A percentile compares a stretch with the other conserved stretches of the same genome.
phyloP scores from a whole-genome alignment of 176 grass and related monocot genomes.

The Panicum miliaceum region DNA sequence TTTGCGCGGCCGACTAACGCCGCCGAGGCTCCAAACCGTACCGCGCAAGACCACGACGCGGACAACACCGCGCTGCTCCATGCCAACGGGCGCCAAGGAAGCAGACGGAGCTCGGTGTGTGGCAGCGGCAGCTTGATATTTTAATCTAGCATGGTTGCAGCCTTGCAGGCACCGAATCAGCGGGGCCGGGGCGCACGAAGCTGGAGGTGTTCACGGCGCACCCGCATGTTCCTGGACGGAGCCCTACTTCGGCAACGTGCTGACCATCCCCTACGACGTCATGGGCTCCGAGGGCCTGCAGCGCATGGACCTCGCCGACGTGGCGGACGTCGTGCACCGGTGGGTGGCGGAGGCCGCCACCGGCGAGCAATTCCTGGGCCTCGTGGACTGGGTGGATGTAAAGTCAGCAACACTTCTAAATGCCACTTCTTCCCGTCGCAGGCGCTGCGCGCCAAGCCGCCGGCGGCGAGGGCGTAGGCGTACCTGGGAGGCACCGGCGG shows the following conservation, averaged over 20 bases:
- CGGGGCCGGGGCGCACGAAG: slow-evolving; percentile 50
- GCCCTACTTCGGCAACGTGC: slow-evolving; percentile 75
- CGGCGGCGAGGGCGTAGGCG: slow-evolving; percentile 50
- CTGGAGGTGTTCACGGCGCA: slow-evolving; percentile 70
- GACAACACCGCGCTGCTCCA: too few species aligned
- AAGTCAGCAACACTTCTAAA: too few species aligned
- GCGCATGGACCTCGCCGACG: slow-evolving; percentile 45
- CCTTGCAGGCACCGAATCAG: too few species aligned
- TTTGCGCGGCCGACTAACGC: too few species aligned
- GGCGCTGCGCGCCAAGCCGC: slow-evolving; percentile 47
- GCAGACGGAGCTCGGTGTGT: too few species aligned
- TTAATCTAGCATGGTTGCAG: too few species aligned
- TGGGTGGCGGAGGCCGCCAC: slow-evolving; percentile 56
- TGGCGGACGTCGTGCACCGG: slow-evolving; percentile 55
- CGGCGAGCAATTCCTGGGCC: slow-evolving; percentile 55
- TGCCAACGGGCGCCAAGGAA: too few species aligned
- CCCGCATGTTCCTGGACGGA: slow-evolving; percentile 39
- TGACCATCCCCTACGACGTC: slow-evolving; percentile 63
- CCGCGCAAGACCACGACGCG: too few species aligned
- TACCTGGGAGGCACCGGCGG: slow-evolving; percentile 40
- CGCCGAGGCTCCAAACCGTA: too few species aligned
- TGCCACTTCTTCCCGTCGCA: too few species aligned
- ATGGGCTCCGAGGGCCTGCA: slow-evolving; percentile 10
- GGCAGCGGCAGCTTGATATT: too few species aligned
- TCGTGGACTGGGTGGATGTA: slow-evolving; percentile 71